Evolutionary conservation across 2,329 filamentous ascomycete genomes (phyloP).

Genomic region (Hysterium pulicare): DNA sequence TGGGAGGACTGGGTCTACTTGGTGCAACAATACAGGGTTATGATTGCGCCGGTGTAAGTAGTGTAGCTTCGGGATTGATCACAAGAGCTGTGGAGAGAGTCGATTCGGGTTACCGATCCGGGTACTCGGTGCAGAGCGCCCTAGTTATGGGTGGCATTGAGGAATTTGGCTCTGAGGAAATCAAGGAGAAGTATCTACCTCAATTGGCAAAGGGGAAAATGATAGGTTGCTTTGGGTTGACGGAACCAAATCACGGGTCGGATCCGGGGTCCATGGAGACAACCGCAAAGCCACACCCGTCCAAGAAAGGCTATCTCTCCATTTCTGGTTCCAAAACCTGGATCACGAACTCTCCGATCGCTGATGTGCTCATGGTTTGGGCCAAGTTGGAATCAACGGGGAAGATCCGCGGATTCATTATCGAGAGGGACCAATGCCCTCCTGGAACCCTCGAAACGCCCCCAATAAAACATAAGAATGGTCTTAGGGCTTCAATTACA

Average conservation of each 20-base stretch:
- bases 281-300: constrained; percentile 76
- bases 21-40: constrained; percentile 85
- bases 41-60: constrained; percentile 82
- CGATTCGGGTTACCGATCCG: constrained; percentile 86
- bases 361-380: constrained; percentile 84
- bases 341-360: constrained; percentile 93
- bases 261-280: constrained; percentile 92
- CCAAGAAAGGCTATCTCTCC: constrained; percentile 76
- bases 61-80: constrained; percentile 84
- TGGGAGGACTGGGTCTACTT: constrained; percentile 87
- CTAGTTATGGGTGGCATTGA: constrained; percentile 91
- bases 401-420: constrained; percentile 89
- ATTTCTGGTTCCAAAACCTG: constrained; percentile 85
- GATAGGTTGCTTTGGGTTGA: constrained; percentile 82
- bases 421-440: constrained; percentile 82
- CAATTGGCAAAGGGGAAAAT: constrained; percentile 78
- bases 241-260: constrained; percentile 89
- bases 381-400: constrained; percentile 87
- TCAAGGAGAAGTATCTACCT: constrained; percentile 80
- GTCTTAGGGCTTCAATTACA: constrained; percentile 86
- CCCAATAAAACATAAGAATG: constrained; percentile 90
- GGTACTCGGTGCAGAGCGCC: constrained; percentile 90
- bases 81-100: constrained; percentile 87
- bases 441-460: constrained; percentile 88
- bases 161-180: constrained; percentile 81